Percentiles rank a stretch among this genome's conserved stretches.
phyloP scores from a whole-genome alignment of 148 eudicot genomes.

The Rhododendron ferrugineum region DNA sequence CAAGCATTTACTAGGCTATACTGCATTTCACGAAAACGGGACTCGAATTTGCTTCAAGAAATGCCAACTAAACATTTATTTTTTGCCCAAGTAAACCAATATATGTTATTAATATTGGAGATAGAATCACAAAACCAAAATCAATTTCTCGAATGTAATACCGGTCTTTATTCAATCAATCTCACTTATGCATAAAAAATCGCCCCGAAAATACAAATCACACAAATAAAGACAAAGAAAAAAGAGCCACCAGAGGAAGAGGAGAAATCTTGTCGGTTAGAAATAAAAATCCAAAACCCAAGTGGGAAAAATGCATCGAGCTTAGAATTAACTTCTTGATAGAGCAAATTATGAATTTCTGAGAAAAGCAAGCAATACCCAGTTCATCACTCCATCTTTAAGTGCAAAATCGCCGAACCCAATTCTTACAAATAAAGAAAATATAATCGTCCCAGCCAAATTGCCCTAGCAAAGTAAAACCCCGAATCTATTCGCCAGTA shows the following conservation, averaged over 20 bases:
- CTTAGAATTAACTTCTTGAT: neutral
- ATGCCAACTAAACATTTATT: neutral
- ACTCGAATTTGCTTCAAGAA: neutral
- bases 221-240: neutral
- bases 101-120: neutral
- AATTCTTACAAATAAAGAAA: neutral
- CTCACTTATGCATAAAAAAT: neutral
- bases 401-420: neutral
- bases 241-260: neutral
- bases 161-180: neutral
- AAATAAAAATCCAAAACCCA: neutral
- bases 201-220: neutral
- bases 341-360: neutral
- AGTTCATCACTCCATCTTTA: neutral
- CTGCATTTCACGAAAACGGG: neutral
- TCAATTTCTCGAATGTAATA: neutral
- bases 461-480: conserved; percentile 1
- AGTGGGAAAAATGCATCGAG: too few species aligned
- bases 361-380: neutral
- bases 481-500: neutral
- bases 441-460: neutral
- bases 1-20: neutral
- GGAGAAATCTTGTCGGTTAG: neutral
- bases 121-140: neutral
- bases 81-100: neutral